phyloP scores from a whole-genome alignment of 139 green algal species.

The Ettlia oleoabundans region DNA sequence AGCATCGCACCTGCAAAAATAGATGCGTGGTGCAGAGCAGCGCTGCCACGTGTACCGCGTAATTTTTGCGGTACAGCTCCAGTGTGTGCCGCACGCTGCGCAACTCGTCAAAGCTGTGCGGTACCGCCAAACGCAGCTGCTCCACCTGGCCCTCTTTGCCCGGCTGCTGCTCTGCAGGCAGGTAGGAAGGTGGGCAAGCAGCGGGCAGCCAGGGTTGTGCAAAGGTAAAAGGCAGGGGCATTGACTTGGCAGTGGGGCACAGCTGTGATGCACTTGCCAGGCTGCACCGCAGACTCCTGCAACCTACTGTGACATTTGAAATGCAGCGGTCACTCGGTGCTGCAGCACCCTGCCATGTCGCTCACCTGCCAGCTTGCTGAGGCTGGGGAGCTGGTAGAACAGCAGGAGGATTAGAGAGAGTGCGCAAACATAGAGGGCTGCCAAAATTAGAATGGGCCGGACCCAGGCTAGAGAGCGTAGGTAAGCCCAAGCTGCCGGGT shows the following conservation, averaged over 20 bases:
- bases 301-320: too few relatives aligned
- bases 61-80: constrained; percentile 47
- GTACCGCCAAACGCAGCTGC: constrained; percentile 19
- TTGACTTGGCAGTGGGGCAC: too few relatives aligned
- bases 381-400: constrained; percentile 28
- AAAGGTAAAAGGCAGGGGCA: too few relatives aligned
- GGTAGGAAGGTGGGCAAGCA: neutral
- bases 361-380: constrained; percentile 28
- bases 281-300: neutral
- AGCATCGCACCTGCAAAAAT: constrained; percentile 55
- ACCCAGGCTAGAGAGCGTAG: constrained; percentile 35
- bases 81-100: constrained; percentile 30
- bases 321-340: neutral
- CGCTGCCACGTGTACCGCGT: constrained; percentile 45
- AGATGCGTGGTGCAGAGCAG: constrained; percentile 54
- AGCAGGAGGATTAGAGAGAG: constrained; percentile 25
- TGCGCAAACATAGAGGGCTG: constrained; percentile 20
- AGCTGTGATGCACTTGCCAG: neutral
- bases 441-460: constrained; percentile 10
- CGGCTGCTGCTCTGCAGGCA: constrained; percentile 24
- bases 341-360: neutral
- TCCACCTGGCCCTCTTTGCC: neutral
- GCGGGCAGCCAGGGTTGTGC: neutral
- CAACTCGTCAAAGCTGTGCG: constrained; percentile 41
- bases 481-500: constrained; percentile 8